phyloP scores from a whole-genome alignment of 1,284 basidiomycete species.

The Hortiboletus rubellus region DNA sequence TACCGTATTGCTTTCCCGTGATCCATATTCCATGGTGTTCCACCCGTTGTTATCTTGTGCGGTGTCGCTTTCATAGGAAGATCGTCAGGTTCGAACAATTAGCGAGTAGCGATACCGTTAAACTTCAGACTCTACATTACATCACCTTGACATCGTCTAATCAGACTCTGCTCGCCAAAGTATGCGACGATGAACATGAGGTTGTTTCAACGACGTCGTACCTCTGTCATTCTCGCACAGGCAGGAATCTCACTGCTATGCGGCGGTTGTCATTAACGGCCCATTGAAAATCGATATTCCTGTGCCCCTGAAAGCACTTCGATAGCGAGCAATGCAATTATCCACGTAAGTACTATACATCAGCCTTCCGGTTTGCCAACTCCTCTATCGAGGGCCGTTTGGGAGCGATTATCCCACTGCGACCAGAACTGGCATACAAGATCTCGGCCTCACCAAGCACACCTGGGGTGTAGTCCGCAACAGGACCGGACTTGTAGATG shows the following conservation, averaged over 20 bases:
- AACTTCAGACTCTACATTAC: background rate
- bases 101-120: too few species aligned
- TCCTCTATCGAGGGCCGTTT: constrained; percentile 30
- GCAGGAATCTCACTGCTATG: background rate
- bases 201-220: too few species aligned
- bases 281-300: background rate
- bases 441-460: constrained; percentile 63
- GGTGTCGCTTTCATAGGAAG: background rate
- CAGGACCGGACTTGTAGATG: constrained; percentile 30
- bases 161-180: background rate
- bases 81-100: background rate
- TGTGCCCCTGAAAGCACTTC: constrained; percentile 1
- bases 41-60: background rate
- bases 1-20: background rate
- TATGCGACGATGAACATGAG: background rate
- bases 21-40: background rate
- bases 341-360: constrained; percentile 31
- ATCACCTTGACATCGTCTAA: background rate
- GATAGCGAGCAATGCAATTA: constrained; percentile 31
- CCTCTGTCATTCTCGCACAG: too few species aligned
- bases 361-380: constrained; percentile 14
- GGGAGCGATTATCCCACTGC: constrained; percentile 36
- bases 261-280: background rate
- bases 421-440: constrained; percentile 64
- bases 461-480: constrained; percentile 52